These are phyloP conservation scores for Filosporella fistucella DNA, from an alignment of 495 filamentous ascomycete genomes.

Conservation along the genomic window DNA sequence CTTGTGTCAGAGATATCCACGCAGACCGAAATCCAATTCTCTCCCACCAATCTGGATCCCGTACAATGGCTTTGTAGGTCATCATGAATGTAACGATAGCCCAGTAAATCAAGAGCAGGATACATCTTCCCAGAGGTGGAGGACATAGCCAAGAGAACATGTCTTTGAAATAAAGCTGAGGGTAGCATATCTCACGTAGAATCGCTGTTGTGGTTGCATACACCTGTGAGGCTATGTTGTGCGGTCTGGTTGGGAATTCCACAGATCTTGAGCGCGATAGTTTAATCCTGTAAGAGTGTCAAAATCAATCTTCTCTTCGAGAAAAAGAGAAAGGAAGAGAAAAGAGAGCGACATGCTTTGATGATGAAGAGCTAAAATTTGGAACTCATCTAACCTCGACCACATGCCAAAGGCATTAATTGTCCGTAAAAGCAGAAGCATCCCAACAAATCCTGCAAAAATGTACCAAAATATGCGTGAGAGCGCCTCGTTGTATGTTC, in stretches of 20 bases:
- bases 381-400: not conserved
- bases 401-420: conserved; percentile 19
- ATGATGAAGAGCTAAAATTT: too few species aligned
- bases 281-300: conserved; percentile 32
- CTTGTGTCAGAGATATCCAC: conserved; percentile 74
- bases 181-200: conserved; percentile 61
- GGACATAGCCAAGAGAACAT: conserved; percentile 40
- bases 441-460: conserved; percentile 33
- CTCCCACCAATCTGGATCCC: conserved; percentile 50
- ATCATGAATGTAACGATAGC: conserved; percentile 55
- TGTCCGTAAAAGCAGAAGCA: conserved; percentile 31
- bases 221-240: conserved; percentile 40
- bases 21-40: conserved; percentile 71
- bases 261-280: conserved; percentile 23
- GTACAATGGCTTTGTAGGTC: conserved; percentile 33
- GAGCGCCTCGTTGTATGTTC: conserved; percentile 32
- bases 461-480: conserved; percentile 48
- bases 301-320: too few species aligned
- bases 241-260: conserved; percentile 60
- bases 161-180: conserved; percentile 46
- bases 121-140: conserved; percentile 51
- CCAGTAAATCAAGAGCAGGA: conserved; percentile 51
- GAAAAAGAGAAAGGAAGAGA: too few species aligned
- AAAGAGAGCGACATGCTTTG: too few species aligned
- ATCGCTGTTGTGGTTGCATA: conserved; percentile 69